Base-by-base conservation (phyloP, 768 basidiomycete genomes). In the Coprinellus micaceus region DNA sequence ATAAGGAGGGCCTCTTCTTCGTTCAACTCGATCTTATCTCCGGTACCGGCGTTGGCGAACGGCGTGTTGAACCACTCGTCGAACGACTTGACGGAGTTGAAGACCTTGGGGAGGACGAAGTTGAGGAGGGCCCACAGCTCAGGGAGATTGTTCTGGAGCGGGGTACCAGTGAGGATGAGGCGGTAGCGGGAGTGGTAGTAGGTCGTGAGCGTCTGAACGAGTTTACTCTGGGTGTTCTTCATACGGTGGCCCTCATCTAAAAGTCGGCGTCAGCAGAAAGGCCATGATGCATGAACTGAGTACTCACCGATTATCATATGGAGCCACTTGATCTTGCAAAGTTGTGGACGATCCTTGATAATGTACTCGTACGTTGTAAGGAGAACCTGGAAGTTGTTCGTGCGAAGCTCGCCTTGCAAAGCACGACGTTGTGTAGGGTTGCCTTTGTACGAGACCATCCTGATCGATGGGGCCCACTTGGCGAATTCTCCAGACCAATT, bases 51-150 rank as follows among this genome's bases (percentile, higher is more conserved):
- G 71, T 93, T 98, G 58, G 96, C 96, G 62, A 99, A 99, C 0
- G 97, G 97, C 1, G 96, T 97, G 75, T 98, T 98, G 81, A 99
- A 99, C 97, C 97, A 99, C 67, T 98, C 96, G 65, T 99, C 97
- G 69, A 99, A 98, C 21, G 94, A 96, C 70, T 98, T 96, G 59
- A 97, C 94, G 0, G 96, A 98, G 76, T 98, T 98, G 82, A 99
- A 99, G 67, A 99, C 85, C 73, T 92, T 94, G 13, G 93, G 93
- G 4, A 94, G 80, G 30, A 89, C 94, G 67, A 98, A 98, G 70
- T 98, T 98, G 66, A 98, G 86, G 46, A 97, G 78, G 0, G 94
- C 82, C 94, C 95, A 98, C 41, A 98, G 74, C 71, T 97, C 95
- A 4, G 94, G 93, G 33, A 98, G 84, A 69, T 98, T 98, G 76